Percentiles rank a stretch among this genome's conserved stretches.
These are phyloP conservation scores for Schoenoplectus tabernaemontani DNA, from an alignment of 202 grass and related monocot genomes.

Conservation along the genomic window DNA sequence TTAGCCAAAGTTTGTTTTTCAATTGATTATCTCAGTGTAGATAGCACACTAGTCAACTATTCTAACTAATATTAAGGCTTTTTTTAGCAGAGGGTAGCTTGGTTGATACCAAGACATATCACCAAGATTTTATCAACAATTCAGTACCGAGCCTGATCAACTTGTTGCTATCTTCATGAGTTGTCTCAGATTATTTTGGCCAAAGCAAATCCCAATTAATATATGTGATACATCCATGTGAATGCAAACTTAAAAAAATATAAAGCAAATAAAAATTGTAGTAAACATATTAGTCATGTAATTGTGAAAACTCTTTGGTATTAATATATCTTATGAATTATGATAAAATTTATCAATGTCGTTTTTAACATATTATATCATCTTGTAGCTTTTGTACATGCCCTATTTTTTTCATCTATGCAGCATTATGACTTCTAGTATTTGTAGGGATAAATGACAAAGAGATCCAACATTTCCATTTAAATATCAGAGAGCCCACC, in stretches of 20 bases:
- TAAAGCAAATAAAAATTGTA: background rate
- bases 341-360: background rate
- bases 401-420: background rate
- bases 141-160: background rate
- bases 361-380: background rate
- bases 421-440: background rate
- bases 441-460: constrained; percentile 15
- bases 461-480: constrained; percentile 13
- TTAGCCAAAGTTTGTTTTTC: background rate
- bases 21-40: background rate
- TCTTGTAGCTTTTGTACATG: background rate
- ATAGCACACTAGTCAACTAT: background rate
- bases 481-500: constrained; percentile 13
- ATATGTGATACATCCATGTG: background rate
- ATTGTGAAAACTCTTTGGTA: too few relatives aligned
- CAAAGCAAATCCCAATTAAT: background rate
- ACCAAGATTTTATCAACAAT: too few relatives aligned
- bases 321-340: background rate
- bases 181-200: background rate
- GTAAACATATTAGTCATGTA: too few relatives aligned
- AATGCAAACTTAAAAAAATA: background rate
- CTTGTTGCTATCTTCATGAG: background rate
- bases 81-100: background rate
- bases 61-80: background rate
- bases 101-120: background rate